These are phyloP conservation scores for Vicia faba DNA, from an alignment of 306 rosid species.

Conservation along the genomic window DNA sequence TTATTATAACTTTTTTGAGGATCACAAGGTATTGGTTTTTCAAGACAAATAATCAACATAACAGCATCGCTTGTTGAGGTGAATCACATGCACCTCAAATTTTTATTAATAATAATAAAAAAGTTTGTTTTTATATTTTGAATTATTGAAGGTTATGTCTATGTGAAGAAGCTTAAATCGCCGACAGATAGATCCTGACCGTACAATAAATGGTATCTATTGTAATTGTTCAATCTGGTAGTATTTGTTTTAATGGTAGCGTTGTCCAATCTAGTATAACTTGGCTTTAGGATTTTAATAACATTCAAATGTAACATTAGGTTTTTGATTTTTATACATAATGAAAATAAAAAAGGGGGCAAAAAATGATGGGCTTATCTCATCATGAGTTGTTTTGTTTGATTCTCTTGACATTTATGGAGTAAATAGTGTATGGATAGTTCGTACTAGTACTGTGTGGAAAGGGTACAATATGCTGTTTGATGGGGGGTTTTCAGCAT, in stretches of 20 bases:
- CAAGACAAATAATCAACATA: constrained; percentile 63
- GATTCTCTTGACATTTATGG: constrained; percentile 27
- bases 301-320: constrained; percentile 36
- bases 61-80: constrained; percentile 59
- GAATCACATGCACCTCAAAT: constrained; percentile 84
- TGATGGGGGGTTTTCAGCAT: constrained; percentile 42
- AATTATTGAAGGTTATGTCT: constrained; percentile 44
- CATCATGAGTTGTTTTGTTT: constrained; percentile 37
- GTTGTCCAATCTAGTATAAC: constrained; percentile 41
- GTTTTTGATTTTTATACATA: constrained; percentile 17
- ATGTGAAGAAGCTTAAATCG: constrained; percentile 47
- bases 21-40: constrained; percentile 58
- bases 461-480: constrained; percentile 36
- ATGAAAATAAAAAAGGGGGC: constrained; percentile 9
- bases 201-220: constrained; percentile 57
- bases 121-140: background rate
- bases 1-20: constrained; percentile 44
- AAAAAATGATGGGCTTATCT: constrained; percentile 40
- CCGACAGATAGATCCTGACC: constrained; percentile 67
- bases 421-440: constrained; percentile 40
- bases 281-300: constrained; percentile 45
- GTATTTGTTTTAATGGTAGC: background rate
- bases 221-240: constrained; percentile 44
- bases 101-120: constrained; percentile 22
- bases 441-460: constrained; percentile 38